Percentiles rank a stretch among this genome's conserved stretches.
Evolutionary conservation across 2,329 filamentous ascomycete species (phyloP).

Genomic region (Clonostachys chloroleuca): DNA sequence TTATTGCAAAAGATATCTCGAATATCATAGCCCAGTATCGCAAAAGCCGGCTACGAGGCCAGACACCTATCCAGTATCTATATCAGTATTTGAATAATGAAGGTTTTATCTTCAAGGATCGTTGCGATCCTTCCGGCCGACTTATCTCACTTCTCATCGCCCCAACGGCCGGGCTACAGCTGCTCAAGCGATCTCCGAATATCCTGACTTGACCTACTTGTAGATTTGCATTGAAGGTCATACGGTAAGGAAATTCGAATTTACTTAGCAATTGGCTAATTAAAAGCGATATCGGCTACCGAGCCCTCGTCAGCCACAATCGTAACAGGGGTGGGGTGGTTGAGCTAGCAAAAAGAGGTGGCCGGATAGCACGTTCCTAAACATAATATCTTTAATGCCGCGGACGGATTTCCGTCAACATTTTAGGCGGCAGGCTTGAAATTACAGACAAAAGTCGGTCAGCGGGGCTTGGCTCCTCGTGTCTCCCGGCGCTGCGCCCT

Average conservation of each 20-base stretch:
- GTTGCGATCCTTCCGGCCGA: background rate
- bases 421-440: too few species aligned
- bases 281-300: too few species aligned
- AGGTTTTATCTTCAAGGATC: background rate
- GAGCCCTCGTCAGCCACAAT: slow-evolving; percentile 17
- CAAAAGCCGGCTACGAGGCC: background rate
- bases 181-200: background rate
- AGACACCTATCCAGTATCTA: background rate
- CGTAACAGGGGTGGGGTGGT: slow-evolving; percentile 19
- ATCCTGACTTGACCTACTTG: too few species aligned
- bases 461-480: too few species aligned
- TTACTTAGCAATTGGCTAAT: too few species aligned
- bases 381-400: too few species aligned
- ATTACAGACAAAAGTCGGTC: too few species aligned
- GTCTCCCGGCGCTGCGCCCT: too few species aligned
- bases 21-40: background rate
- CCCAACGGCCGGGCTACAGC: background rate
- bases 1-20: background rate
- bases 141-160: background rate
- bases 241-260: too few species aligned
- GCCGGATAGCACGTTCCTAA: slow-evolving; percentile 50
- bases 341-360: slow-evolving; percentile 23
- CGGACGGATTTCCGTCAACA: too few species aligned
- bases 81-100: background rate
- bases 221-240: too few species aligned